Percentiles rank a stretch among this genome's conserved stretches.
These are phyloP conservation scores for Alternaria angustiovoidea DNA, from an alignment of 2,329 filamentous ascomycete genomes.

Conservation along the genomic window DNA sequence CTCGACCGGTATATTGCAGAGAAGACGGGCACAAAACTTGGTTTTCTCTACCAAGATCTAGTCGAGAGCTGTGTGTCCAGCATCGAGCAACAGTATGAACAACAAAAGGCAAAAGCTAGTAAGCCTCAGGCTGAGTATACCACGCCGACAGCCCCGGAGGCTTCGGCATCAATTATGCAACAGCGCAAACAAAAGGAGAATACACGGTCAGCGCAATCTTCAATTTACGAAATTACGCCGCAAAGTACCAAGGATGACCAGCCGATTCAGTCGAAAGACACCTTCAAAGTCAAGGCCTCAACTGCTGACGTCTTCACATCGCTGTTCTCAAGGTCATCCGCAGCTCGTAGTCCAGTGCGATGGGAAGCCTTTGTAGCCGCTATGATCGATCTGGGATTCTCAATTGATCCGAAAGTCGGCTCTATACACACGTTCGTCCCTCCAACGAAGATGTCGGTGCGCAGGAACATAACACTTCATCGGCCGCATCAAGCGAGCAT, in stretches of 20 bases:
- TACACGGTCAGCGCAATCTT: neutral
- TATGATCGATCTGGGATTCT: conserved; percentile 26
- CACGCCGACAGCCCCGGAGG: neutral
- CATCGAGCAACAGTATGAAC: neutral
- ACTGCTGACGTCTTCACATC: conserved; percentile 52
- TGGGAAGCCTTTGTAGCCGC: conserved; percentile 24
- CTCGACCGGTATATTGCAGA: conserved; percentile 52
- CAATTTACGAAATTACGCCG: neutral
- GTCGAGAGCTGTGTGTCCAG: neutral
- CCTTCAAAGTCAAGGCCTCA: conserved; percentile 51
- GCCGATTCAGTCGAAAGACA: neutral
- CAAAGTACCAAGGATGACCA: neutral
- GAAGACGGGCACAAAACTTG: conserved; percentile 31
- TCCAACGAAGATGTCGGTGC: conserved; percentile 9
- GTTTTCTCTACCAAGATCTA: conserved; percentile 7
- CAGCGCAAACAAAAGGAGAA: conserved; percentile 11
- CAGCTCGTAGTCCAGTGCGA: conserved; percentile 30
- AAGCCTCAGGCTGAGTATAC: neutral
- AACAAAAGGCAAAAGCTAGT: neutral
- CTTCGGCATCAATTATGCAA: neutral
- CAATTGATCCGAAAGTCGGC: conserved; percentile 18
- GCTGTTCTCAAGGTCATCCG: conserved; percentile 32
- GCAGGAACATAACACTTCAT: conserved; percentile 20
- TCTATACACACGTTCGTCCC: conserved; percentile 26
- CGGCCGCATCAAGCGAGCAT: conserved; percentile 26